Percentiles rank a stretch among this genome's conserved stretches.
Conservation (phyloP, 2,329 filamentous ascomycete species). For the Ophiostoma triangulosporum region DNA sequence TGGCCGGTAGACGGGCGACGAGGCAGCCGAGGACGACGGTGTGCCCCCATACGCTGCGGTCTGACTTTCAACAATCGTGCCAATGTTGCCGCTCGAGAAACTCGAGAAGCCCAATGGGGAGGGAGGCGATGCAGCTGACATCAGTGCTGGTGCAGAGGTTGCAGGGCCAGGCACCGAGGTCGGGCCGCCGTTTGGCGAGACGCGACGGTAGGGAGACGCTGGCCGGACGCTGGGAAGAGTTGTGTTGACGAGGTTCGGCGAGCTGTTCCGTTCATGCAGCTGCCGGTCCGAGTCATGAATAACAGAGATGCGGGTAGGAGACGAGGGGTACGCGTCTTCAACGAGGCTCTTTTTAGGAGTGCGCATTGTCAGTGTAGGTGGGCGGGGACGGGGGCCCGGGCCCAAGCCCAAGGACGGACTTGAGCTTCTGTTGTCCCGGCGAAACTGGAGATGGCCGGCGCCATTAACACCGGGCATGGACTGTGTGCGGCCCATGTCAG, state of each 20-base stretch:
- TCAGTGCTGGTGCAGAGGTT: constrained; percentile 16
- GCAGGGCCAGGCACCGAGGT: neutral
- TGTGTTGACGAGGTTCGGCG: constrained; percentile 30
- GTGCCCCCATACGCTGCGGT: neutral
- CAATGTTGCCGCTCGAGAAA: neutral
- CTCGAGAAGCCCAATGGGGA: neutral
- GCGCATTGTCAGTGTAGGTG: constrained; percentile 7
- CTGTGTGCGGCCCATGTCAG: constrained; percentile 47
- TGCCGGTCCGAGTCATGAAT: constrained; percentile 35
- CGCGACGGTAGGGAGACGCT: constrained; percentile 41
- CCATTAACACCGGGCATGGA: constrained; percentile 51
- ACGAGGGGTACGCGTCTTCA: constrained; percentile 47
- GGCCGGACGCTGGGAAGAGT: constrained; percentile 24
- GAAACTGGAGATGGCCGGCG: constrained; percentile 42
- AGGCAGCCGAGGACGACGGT: constrained; percentile 29
- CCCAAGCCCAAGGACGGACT: constrained; percentile 47
- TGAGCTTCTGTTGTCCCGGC: constrained; percentile 25
- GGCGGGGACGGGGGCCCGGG: too few species aligned
- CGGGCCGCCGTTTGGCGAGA: constrained; percentile 13
- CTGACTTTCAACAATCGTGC: neutral
- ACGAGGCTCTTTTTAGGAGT: constrained; percentile 37
- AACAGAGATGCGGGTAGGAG: constrained; percentile 40
- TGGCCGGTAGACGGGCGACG: constrained; percentile 35
- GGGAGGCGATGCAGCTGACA: neutral
- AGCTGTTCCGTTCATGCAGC: constrained; percentile 35